Evolutionary conservation across 2,329 filamentous ascomycete species (phyloP).

Genomic region (Hypoxylon sp.): DNA sequence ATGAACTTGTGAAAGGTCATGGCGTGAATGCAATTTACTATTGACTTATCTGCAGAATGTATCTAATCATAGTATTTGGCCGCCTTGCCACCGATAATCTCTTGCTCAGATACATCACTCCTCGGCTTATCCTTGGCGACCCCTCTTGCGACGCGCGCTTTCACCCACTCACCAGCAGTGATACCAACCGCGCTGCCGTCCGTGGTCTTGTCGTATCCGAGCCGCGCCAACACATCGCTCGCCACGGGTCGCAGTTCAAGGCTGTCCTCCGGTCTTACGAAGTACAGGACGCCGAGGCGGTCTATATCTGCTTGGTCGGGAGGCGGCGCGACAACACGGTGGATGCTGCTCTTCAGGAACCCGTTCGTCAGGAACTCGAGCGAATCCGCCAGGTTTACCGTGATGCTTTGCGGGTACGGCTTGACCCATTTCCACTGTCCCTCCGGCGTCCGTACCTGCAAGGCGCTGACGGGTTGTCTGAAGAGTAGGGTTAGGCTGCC

Average conservation of each 20-base stretch:
- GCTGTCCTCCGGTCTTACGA: constrained; percentile 54
- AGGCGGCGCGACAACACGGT: constrained; percentile 59
- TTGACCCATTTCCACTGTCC: constrained; percentile 65
- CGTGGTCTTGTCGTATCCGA: constrained; percentile 50
- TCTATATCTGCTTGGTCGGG: constrained; percentile 59
- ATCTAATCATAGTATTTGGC: constrained; percentile 53
- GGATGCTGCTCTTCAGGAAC: constrained; percentile 60
- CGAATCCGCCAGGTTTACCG: constrained; percentile 65
- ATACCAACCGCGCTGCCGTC: constrained; percentile 48
- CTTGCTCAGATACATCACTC: constrained; percentile 48
- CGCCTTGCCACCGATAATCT: constrained; percentile 51
- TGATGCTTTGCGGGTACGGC: constrained; percentile 63
- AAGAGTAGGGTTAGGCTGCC: constrained; percentile 69
- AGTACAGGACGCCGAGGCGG: constrained; percentile 62
- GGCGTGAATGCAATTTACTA: background rate
- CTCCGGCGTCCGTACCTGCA: constrained; percentile 62
- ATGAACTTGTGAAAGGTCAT: background rate
- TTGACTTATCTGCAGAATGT: background rate
- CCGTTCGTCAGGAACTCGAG: constrained; percentile 62
- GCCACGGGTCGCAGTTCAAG: constrained; percentile 51
- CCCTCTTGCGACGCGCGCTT: constrained; percentile 50
- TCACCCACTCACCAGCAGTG: constrained; percentile 54
- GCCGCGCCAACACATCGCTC: constrained; percentile 51
- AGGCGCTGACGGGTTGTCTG: constrained; percentile 67
- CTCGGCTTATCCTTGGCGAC: constrained; percentile 43